These are phyloP conservation scores for Priceomyces carsonii DNA, from an alignment of 805 yeast genomes.

Conservation along the genomic window DNA sequence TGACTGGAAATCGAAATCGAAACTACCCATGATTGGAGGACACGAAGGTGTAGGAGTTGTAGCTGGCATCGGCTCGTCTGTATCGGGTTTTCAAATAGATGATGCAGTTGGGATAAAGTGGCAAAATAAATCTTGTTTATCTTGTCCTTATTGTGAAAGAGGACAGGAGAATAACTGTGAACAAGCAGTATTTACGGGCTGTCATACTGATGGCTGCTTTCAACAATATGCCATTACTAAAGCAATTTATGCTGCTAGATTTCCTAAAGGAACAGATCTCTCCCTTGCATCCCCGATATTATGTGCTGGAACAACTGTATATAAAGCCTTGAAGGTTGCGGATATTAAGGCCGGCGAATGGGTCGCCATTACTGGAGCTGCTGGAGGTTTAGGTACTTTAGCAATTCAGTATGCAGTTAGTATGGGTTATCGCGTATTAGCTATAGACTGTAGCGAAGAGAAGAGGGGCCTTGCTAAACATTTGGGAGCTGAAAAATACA, in stretches of 20 bases:
- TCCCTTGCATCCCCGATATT: slow-evolving; percentile 78
- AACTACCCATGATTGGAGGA: too few species aligned
- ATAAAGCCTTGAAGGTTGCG: slow-evolving; percentile 85
- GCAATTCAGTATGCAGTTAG: slow-evolving; percentile 76
- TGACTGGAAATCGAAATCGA: too few species aligned
- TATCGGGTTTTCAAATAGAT: slow-evolving; percentile 70
- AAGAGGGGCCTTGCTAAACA: slow-evolving; percentile 53
- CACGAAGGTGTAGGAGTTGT: slow-evolving; percentile 90
- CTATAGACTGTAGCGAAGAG: slow-evolving; percentile 68
- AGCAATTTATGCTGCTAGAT: slow-evolving; percentile 72
- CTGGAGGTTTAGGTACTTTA: slow-evolving; percentile 75
- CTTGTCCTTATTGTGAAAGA: slow-evolving; percentile 71
- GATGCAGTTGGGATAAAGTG: slow-evolving; percentile 82
- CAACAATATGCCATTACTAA: slow-evolving; percentile 78
- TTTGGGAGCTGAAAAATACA: slow-evolving; percentile 64
- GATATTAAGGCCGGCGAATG: slow-evolving; percentile 66
- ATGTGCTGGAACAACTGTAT: slow-evolving; percentile 90
- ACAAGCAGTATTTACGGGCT: slow-evolving; percentile 66
- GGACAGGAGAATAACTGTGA: slow-evolving; percentile 72
- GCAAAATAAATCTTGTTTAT: slow-evolving; percentile 74
- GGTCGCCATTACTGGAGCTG: slow-evolving; percentile 78
- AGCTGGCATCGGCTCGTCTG: slow-evolving; percentile 71
- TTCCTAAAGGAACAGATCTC: slow-evolving; percentile 74
- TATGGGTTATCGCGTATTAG: slow-evolving; percentile 72
- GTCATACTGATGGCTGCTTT: slow-evolving; percentile 87